These are phyloP conservation scores for Acer negundo DNA, from an alignment of 345 rosid genomes.

Conservation along the genomic window DNA sequence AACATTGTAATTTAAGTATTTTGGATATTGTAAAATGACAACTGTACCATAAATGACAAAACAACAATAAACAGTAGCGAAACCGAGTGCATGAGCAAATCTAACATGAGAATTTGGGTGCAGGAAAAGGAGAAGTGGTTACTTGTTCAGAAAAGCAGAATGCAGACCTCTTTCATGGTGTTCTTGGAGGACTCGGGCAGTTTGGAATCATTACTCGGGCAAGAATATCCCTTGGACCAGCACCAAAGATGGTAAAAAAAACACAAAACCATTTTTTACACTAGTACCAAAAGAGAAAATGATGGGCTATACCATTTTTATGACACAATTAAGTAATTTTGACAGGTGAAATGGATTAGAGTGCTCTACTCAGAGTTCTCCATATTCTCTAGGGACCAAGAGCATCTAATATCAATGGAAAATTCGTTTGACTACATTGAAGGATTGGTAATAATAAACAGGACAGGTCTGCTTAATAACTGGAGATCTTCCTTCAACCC, in stretches of 20 bases:
- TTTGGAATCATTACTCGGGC: constrained; percentile 93
- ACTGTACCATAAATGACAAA: constrained; percentile 1
- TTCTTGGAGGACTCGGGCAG: constrained; percentile 98
- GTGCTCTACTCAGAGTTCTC: constrained; percentile 88
- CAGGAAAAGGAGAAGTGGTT: constrained; percentile 88
- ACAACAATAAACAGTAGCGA: not conserved
- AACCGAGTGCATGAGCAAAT: constrained; percentile 2
- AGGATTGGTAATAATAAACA: constrained; percentile 82
- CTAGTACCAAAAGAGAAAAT: not conserved
- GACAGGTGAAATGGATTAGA: constrained; percentile 91
- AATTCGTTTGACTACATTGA: constrained; percentile 84
- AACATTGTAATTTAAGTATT: constrained; percentile 6
- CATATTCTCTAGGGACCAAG: constrained; percentile 78
- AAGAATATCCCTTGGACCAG: constrained; percentile 68
- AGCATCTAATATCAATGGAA: constrained; percentile 58
- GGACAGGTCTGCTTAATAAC: constrained; percentile 69
- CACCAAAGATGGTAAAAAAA: constrained; percentile 59
- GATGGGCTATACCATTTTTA: not conserved
- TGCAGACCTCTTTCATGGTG: constrained; percentile 78
- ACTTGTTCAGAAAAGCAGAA: constrained; percentile 79
- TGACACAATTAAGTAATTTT: constrained; percentile 24
- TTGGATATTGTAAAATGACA: constrained; percentile 19
- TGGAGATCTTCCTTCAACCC: constrained; percentile 90
- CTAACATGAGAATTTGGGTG: constrained; percentile 27
- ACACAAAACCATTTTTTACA: constrained; percentile 5